Percentiles rank a stretch among this genome's conserved stretches.
Evolutionary conservation across 257 asterid genomes (phyloP).

Genomic region (Cruciata laevipes): DNA sequence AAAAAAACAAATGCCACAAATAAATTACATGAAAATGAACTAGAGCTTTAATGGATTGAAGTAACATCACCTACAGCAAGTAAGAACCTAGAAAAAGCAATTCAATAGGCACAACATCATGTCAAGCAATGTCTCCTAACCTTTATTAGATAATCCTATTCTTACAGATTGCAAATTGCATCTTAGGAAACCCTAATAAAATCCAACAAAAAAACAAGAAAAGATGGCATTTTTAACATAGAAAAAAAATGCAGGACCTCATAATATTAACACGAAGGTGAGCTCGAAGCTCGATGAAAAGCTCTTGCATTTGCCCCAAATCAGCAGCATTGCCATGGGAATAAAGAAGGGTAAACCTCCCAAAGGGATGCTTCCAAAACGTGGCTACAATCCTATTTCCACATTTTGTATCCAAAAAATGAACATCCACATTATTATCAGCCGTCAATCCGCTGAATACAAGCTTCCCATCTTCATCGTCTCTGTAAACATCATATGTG

Average conservation of each 20-base stretch:
- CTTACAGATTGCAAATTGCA: neutral
- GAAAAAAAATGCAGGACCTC: slow-evolving; percentile 42
- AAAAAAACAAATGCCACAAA: slow-evolving; percentile 17
- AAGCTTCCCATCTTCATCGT: slow-evolving; percentile 59
- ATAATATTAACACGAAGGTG: slow-evolving; percentile 94
- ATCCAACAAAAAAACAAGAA: neutral
- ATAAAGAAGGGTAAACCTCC: slow-evolving; percentile 72
- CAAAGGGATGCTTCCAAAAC: slow-evolving; percentile 86
- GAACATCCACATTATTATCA: slow-evolving; percentile 81
- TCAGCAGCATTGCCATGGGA: slow-evolving; percentile 99
- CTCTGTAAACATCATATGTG: slow-evolving; percentile 75
- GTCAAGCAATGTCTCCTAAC: neutral
- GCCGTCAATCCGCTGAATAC: slow-evolving; percentile 76
- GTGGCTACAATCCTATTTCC: slow-evolving; percentile 85
- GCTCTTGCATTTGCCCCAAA: slow-evolving; percentile 98
- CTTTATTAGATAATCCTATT: neutral
- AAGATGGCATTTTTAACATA: neutral
- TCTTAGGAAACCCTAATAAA: neutral
- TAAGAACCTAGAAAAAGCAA: neutral
- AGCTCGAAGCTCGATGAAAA: slow-evolving; percentile 94
- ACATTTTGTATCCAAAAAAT: slow-evolving; percentile 67
- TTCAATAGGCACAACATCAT: neutral
- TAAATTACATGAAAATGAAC: neutral
- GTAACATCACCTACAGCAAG: neutral
- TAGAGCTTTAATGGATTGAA: neutral